phyloP scores from a whole-genome alignment of 345 rosid genomes.

The Lagerstroemia speciosa region DNA sequence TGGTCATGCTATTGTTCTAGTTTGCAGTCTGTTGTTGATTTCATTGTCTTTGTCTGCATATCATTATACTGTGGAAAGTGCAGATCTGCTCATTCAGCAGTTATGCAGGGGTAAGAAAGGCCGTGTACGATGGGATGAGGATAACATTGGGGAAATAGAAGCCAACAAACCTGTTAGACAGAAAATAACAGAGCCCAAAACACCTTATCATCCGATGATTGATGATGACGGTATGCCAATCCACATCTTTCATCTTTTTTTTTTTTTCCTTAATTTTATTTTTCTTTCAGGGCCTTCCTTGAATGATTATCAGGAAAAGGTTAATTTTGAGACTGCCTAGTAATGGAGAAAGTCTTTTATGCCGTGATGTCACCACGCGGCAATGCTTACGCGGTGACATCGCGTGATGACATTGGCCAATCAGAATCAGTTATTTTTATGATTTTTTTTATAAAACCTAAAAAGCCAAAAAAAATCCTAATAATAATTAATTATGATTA shows the following conservation, averaged over 20 bases:
- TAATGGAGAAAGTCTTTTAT: no score
- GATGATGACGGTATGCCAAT: constrained; percentile 68
- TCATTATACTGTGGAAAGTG: neutral
- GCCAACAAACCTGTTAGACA: constrained; percentile 91
- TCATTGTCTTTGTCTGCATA: neutral
- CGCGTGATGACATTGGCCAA: no score
- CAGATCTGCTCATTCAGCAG: constrained; percentile 6
- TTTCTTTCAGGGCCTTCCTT: neutral
- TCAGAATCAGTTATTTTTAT: no score
- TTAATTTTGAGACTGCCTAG: neutral
- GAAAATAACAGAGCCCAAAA: constrained; percentile 98
- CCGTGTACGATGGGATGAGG: constrained; percentile 87
- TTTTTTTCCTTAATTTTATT: no score
- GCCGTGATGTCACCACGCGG: no score
- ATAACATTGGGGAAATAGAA: constrained; percentile 80
- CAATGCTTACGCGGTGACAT: no score
- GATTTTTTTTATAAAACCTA: no score
- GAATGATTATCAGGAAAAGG: neutral
- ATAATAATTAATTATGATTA: no score
- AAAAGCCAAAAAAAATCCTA: no score
- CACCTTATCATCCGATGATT: constrained; percentile 89
- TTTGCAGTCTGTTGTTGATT: neutral
- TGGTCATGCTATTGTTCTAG: neutral
- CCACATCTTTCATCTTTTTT: constrained; percentile 1
- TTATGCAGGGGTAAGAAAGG: constrained; percentile 31